A percentile compares a stretch with the other conserved stretches of the same genome.
phyloP scores from a whole-genome alignment of 2,329 filamentous ascomycete species.

The Nothomitra cinnamomea region DNA sequence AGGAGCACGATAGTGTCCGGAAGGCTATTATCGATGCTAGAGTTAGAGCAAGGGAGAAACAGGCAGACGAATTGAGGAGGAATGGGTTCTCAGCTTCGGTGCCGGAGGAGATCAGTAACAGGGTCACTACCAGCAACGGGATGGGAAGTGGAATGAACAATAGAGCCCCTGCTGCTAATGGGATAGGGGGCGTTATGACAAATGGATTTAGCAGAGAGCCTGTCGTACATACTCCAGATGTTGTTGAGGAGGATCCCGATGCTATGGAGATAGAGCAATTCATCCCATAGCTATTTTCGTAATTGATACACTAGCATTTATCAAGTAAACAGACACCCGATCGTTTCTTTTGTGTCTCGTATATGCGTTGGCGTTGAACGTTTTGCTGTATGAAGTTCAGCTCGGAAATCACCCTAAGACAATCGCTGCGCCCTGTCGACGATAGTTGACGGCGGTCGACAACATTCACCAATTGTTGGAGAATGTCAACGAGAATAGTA shows the following conservation, averaged over 20 bases:
- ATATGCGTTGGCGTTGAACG: constrained; percentile 9
- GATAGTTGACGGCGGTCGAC: too few relatives aligned
- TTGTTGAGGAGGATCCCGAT: constrained; percentile 33
- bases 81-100: neutral
- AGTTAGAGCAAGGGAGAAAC: constrained; percentile 45
- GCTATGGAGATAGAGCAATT: constrained; percentile 48
- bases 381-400: constrained; percentile 7
- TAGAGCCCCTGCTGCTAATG: neutral
- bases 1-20: constrained; percentile 59
- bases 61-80: constrained; percentile 14
- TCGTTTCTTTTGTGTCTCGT: too few relatives aligned
- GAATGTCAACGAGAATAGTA: too few relatives aligned
- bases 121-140: constrained; percentile 2
- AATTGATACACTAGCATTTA: constrained; percentile 8
- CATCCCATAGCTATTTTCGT: constrained; percentile 9
- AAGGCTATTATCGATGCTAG: constrained; percentile 72
- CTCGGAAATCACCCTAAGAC: neutral
- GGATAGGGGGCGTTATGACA: neutral
- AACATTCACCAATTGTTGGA: too few relatives aligned
- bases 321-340: neutral
- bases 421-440: too few relatives aligned
- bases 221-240: constrained; percentile 13
- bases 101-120: neutral
- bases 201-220: constrained; percentile 12
- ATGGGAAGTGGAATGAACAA: constrained; percentile 5